Conservation (phyloP, 1,284 basidiomycete genomes). For the Cryptococcus sp. region DNA sequence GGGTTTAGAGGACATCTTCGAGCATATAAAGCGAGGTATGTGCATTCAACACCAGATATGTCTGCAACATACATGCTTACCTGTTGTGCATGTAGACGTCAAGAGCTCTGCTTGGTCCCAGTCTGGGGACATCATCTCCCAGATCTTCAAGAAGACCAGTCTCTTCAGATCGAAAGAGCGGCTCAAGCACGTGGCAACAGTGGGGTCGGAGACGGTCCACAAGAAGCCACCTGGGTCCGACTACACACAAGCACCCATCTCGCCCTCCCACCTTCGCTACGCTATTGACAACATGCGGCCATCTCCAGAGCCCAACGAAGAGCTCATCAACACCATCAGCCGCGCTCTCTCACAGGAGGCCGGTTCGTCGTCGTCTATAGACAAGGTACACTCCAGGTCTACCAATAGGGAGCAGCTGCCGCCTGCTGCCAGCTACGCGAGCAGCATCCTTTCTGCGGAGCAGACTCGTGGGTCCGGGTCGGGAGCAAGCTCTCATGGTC, state of each 20-base stretch:
- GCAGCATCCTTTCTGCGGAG: too few species aligned
- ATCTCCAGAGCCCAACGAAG: constrained; percentile 5
- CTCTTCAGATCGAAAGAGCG: constrained; percentile 39
- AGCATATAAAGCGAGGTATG: constrained; percentile 71
- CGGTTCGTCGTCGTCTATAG: not conserved
- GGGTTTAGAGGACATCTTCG: constrained; percentile 78
- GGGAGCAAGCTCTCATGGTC: not conserved
- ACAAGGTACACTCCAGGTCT: not conserved
- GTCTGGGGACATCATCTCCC: constrained; percentile 46
- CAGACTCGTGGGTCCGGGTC: not conserved
- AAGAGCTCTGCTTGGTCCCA: constrained; percentile 48
- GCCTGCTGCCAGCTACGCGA: too few species aligned
- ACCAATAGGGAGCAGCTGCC: not conserved
- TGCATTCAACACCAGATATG: too few species aligned
- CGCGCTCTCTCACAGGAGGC: constrained; percentile 9
- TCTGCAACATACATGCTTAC: not conserved
- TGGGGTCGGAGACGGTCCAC: constrained; percentile 5
- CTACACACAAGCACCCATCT: not conserved
- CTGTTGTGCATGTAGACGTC: constrained; percentile 28
- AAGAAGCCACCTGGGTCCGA: constrained; percentile 1
- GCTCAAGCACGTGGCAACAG: constrained; percentile 27
- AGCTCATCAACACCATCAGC: constrained; percentile 6
- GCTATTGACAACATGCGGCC: constrained; percentile 9
- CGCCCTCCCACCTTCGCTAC: constrained; percentile 19
- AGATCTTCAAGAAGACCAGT: constrained; percentile 45